Percentiles rank a stretch among this genome's conserved stretches.
Conservation (phyloP, 495 filamentous ascomycete species). For the Pyronema domesticum region DNA sequence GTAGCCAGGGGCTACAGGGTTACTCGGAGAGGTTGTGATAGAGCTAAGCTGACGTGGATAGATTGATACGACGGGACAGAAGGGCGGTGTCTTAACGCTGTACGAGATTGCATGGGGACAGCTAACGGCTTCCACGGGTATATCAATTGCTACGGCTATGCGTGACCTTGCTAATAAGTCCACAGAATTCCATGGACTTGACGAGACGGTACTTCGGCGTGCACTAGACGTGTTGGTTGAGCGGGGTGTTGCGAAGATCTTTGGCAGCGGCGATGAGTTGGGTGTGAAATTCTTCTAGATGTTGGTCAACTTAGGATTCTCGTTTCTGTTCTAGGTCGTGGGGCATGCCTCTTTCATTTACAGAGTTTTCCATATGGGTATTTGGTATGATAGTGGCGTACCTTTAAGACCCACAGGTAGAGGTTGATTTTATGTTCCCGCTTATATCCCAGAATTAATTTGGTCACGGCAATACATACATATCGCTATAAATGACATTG, state of each 20-base stretch:
- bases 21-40: background rate
- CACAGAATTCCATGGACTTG: constrained; percentile 75
- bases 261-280: constrained; percentile 57
- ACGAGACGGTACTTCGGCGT: constrained; percentile 57
- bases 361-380: too few relatives aligned
- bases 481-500: too few relatives aligned
- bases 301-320: too few relatives aligned
- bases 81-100: constrained; percentile 52
- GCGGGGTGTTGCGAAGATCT: constrained; percentile 79
- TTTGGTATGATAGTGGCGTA: too few relatives aligned
- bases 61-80: constrained; percentile 59
- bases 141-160: background rate
- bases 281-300: constrained; percentile 87
- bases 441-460: too few relatives aligned
- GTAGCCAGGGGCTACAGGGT: too few relatives aligned
- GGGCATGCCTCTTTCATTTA: too few relatives aligned
- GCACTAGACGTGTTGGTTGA: constrained; percentile 67
- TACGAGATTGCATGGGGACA: constrained; percentile 61
- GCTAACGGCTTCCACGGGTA: constrained; percentile 40
- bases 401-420: too few relatives aligned
- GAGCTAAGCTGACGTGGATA: constrained; percentile 15
- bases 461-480: too few relatives aligned
- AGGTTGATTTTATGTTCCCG: too few relatives aligned
- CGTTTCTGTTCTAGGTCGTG: too few relatives aligned
- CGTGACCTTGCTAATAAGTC: background rate